Base-by-base conservation (phyloP, 2,329 filamentous ascomycete species). In the Neofusicoccum kwambonambiense region DNA sequence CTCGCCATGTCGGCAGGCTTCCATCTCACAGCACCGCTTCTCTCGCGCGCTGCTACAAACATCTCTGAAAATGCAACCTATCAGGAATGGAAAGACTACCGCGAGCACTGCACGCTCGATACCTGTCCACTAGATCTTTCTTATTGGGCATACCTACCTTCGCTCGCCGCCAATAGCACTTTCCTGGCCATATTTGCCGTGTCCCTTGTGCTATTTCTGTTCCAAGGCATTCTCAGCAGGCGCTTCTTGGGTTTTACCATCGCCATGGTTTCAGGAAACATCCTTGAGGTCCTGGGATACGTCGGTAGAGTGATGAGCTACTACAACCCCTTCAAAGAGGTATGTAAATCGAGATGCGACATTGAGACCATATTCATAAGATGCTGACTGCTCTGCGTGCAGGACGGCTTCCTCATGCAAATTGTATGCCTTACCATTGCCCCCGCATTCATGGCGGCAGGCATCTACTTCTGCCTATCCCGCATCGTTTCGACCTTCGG, bases 321-420 rank as follows among this genome's bases (percentile, higher is more conserved):
- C 67, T 67, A 82, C 50, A 84, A 90, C 69, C 86, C 87, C 0
- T 90, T 87, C 71, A 79, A 50, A 19, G 74, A 78, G 68, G 75
- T 75, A 69, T n/a, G 34, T 54, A 6, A 15, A 41, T 57, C 12
- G 44, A n/a, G 13, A 41, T 27, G 31, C 7, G 3, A 11, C 13
- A 47, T 13, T 0, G 19, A 34, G 44, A 12, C 2, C 15, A 8
- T 15, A 5, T 54, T 22, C 19, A 13, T 35, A n/a, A 34, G 5
- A n/a, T 34, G 39, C 56, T 62, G 19, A 58, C 64, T n/a, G 34
- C 49, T 37, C 41, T 34, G 44, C 22, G 11, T 11, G 27, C 83
- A 88, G 71, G 71, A 72, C 12, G 86, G 82, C 7, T 91, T 90
- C 72, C 82, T 90, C 72, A 82, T 89, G n/a, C 86, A 90, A 72